A percentile compares a stretch with the other conserved stretches of the same genome.
phyloP scores from a whole-genome alignment of 2,329 filamentous ascomycete species.

The Ophiocordyceps camponoti-leonardi region DNA sequence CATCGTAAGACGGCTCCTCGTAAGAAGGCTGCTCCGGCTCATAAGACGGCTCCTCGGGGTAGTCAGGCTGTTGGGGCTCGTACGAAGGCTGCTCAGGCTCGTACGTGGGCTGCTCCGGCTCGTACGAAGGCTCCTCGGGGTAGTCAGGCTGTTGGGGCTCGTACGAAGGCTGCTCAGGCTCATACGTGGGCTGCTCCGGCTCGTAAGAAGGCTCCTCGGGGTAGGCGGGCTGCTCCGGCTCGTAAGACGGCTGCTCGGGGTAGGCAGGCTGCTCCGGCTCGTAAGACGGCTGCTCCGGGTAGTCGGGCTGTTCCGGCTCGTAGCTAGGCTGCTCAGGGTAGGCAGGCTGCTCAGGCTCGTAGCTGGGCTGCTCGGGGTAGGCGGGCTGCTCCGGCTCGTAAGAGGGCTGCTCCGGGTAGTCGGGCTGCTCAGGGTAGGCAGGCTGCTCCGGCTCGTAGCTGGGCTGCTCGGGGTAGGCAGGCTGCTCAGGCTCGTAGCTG shows the following conservation, averaged over 20 bases:
- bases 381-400: no score
- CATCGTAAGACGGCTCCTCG: neutral
- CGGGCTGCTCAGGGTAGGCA: no score
- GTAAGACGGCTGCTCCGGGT: neutral
- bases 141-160: neutral
- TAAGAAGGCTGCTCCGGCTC: neutral
- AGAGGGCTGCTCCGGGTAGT: no score
- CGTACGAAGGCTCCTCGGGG: neutral
- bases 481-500: neutral
- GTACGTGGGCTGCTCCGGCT: neutral
- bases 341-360: neutral
- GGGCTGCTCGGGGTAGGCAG: neutral
- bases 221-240: neutral
- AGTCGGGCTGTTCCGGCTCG: neutral
- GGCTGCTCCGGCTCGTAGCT: no score
- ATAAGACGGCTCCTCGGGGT: neutral
- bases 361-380: neutral
- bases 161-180: neutral
- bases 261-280: neutral
- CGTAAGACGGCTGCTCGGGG: neutral
- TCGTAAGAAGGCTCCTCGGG: neutral
- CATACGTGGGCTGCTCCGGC: neutral
- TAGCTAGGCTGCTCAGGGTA: neutral
- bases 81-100: neutral
- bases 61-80: neutral